Conservation (phyloP, 163 green algal genomes). For the Scenedesmus sp. region DNA sequence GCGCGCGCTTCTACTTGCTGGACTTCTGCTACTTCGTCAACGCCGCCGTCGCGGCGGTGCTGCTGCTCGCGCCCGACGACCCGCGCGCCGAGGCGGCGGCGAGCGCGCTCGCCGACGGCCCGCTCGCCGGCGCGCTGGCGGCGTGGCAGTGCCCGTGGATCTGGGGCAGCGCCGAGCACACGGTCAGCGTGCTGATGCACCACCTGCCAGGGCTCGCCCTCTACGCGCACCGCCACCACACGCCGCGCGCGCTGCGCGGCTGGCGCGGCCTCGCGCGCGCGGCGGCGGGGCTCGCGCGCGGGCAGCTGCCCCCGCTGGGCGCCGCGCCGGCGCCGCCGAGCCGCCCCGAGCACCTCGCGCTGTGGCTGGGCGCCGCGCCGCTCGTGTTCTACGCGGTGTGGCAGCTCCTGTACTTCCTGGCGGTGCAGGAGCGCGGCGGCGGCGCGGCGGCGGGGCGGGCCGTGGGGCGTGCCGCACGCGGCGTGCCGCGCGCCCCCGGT, state of each 20-base stretch:
- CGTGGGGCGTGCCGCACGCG: background rate
- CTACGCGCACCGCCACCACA: constrained; percentile 54
- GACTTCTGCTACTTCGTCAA: constrained; percentile 87
- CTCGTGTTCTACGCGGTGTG: constrained; percentile 43
- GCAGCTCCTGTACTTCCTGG: constrained; percentile 45
- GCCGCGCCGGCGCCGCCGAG: background rate
- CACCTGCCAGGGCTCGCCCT: constrained; percentile 75
- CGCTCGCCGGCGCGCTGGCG: constrained; percentile 69
- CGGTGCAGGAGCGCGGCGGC: constrained; percentile 33
- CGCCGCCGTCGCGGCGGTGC: constrained; percentile 48
- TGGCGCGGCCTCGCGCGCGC: constrained; percentile 30
- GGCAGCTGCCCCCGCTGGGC: background rate
- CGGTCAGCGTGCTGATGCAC: constrained; percentile 73
- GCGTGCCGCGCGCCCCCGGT: too few relatives aligned
- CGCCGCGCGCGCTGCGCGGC: constrained; percentile 26
- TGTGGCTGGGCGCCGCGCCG: constrained; percentile 36
- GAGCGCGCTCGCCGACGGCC: constrained; percentile 75
- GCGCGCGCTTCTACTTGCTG: constrained; percentile 68
- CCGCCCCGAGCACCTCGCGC: background rate
- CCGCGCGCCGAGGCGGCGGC: constrained; percentile 47
- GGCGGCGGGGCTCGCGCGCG: background rate
- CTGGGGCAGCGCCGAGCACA: constrained; percentile 47
- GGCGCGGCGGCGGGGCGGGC: background rate
- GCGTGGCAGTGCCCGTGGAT: constrained; percentile 81
- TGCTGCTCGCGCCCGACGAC: constrained; percentile 51